Base-by-base conservation (phyloP, 1,284 basidiomycete species). In the Tylopilus sp. region DNA sequence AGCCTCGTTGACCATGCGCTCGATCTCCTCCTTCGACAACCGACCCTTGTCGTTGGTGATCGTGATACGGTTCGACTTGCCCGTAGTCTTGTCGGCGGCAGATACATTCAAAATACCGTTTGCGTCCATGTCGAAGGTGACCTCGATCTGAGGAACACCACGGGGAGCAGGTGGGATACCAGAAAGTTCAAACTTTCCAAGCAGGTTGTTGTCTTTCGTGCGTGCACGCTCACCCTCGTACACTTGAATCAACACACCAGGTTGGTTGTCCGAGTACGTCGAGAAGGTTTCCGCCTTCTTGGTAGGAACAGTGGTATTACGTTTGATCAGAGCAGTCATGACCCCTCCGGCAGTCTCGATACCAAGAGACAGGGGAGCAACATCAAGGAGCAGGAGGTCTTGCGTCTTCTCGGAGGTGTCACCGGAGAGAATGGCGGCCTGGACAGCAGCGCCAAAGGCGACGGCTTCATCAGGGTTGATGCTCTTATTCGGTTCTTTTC, bases 391-490 rank as follows among this genome's bases (percentile, higher is more conserved):
- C 54, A 99, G 87, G 57, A 99, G 82, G 72, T 97, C 94, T 75
- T 95, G 92, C 43, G 93, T 97, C 83, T 95, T 97, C 82, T 98
- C 95, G 2, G 94, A 97, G 33, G 94, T 97, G 75, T 98, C 94
- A 72, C 97, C 97, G 31, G 94, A 92, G 57, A 99, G 89, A 67
- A 99, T 97, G 69, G 94, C 96, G 57, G 94, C 96, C 80, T 99
- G 97, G 67, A 99, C 96, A 61, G 97, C 95, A 62, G 96, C 97
- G 82, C 97, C 97, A 77, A 98, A 98, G 36, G 97, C 96, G 62
- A 99, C 96, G 57, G 97, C 97, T 80, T 99, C 97, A 68, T 99
- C 96, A 59, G 97, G 97, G 88, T 99, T 99, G 84, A 99, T 99
- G 74, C 84, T 89, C 81, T 92, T 92, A 83, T 92, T 92, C 69